Evolutionary conservation across 305 asterid genomes (phyloP).

Genomic region (Fraxinus ornus): DNA sequence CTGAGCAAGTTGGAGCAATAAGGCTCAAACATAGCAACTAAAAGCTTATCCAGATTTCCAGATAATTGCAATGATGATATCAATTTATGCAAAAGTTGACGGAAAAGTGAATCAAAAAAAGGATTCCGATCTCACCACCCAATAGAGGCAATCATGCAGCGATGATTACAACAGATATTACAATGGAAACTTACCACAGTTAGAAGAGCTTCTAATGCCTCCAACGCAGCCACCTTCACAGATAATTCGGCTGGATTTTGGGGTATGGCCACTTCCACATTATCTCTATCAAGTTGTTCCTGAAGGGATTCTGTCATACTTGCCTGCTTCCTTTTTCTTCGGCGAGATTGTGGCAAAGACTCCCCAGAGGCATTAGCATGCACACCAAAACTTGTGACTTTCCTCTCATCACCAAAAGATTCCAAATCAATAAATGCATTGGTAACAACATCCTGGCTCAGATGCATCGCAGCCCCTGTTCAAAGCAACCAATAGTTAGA

Average conservation of each 20-base stretch:
- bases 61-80: background rate
- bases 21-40: background rate
- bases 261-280: slow-evolving; percentile 36
- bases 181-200: slow-evolving; percentile 54
- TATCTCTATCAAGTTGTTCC: slow-evolving; percentile 46
- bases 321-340: slow-evolving; percentile 77
- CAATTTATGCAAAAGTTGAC: background rate
- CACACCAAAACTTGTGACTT: slow-evolving; percentile 30
- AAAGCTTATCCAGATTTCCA: background rate
- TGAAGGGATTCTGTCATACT: slow-evolving; percentile 33
- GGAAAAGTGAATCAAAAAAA: background rate
- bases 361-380: slow-evolving; percentile 41
- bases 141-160: background rate
- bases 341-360: slow-evolving; percentile 29
- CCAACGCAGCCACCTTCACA: slow-evolving; percentile 76
- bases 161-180: background rate
- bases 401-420: slow-evolving; percentile 35
- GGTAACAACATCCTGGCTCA: slow-evolving; percentile 49
- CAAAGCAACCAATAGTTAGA: slow-evolving; percentile 14
- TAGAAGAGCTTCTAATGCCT: slow-evolving; percentile 74
- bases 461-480: slow-evolving; percentile 63
- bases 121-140: background rate
- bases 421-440: slow-evolving; percentile 58
- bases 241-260: slow-evolving; percentile 42
- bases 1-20: background rate